Base-by-base conservation (phyloP, 441 rosid genomes). In the Arabidopsis hybrid region DNA sequence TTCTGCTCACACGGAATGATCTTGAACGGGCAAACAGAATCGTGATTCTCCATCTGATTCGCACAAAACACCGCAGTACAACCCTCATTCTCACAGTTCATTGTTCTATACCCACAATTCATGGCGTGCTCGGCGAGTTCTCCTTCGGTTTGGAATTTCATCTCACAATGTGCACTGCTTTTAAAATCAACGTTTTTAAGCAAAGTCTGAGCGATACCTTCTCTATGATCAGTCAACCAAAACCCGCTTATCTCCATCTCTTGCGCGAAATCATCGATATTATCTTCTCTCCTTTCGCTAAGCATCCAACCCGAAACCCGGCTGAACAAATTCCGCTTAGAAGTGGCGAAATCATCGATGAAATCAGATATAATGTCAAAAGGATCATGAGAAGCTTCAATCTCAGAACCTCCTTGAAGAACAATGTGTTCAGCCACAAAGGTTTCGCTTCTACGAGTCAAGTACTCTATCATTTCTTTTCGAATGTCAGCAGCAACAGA, bases 291-390 rank as follows among this genome's bases (percentile, higher is more conserved):
- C 64, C 80, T 85, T 35, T 91, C 99, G 40, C 96, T 95, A 18
- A 87, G 85, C 64, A 95, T 59, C 99, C 98, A 91, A 42, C 92
- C 97, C 0, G 97, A 91, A 59, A 95, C 96, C 73, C 93, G 79
- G 72, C 96, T 85, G 34, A 91, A 85, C 6, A 88, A 79, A 73
- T 90, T 95, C 81, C 94, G 82, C 84, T 91, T 95, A 13, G 85
- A 76, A 67, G 87, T 82, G 0, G 92, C 88, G 51, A 89, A 95
- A 11, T 95, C 97, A 46, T 95, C 98, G n/a, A 92, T 75, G 75
- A 95, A 76, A 65, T 79, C 86, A 58, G 91, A 80, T 50, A 95
- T 73, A 4, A 91, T 84, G 74, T 91, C 96, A 26, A 29, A 86
- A 34, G 99, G 98, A 84, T 89, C 84, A 65, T 85, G 90, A 6